Evolutionary conservation across 179 eudicot genomes (phyloP), one percentile per base, ranked within the genome.

Genomic region (Spergularia azorica): DNA sequence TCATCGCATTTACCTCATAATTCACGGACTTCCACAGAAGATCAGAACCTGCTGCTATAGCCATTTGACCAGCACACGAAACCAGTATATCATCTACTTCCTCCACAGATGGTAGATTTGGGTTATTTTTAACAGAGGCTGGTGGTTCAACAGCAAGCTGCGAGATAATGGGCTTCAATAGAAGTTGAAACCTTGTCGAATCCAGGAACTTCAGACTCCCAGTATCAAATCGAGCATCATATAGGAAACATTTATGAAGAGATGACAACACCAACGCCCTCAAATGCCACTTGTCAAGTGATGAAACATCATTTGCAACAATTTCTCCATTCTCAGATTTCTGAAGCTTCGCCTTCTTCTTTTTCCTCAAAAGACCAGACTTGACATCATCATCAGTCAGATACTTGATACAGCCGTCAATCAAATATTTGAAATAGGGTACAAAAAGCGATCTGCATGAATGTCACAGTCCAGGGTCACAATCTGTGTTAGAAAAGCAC

Each of bases 11-110:
- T 68, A 93, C 98, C 97, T 95, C 98, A 71, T 91, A 85, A 85
- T 95, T 95, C 67, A 95, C 85, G 39, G 96, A 91, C 84, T 93
- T 95, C 97, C 98, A 95, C 50, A 93, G 84, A 72, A 93, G 97
- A 84, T 95, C 98, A 69, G 91, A 84, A 60, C 93, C 98, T 17
- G 97, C 89, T 70, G 97, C 80, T 76, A 93, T 87, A 76, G 97
- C 98, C 98, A 95, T 91, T 82, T 91, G 97, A 79, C 98, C 98
- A 79, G 89, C 74, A 80, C 97, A 95, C 66, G 78, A 79, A 71
- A 95, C 90, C 82, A 95, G 85, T 74, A 89, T 65, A 79, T 90
- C 88, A 83, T 91, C 97, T 48, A 93, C 93, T 79, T 95, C 97
- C 62, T 82, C 63, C 51, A 83, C 79, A 20, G 93, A 87, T 21